Evolutionary conservation across 768 basidiomycete species (phyloP).

Genomic region (Rhodotorula babjevae): DNA sequence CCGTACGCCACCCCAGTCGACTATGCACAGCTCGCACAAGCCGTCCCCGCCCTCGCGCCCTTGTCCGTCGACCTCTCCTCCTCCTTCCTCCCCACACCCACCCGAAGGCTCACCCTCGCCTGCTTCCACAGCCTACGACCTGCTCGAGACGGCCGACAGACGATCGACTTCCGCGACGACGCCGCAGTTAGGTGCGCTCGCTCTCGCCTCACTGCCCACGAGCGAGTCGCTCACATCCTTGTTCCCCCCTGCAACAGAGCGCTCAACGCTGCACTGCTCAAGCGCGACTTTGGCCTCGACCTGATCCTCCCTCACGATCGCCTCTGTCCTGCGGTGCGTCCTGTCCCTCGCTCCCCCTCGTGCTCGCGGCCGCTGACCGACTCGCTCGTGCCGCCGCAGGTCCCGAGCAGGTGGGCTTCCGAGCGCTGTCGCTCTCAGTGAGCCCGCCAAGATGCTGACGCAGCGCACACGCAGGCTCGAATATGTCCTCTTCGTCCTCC

Average conservation of each 20-base stretch:
- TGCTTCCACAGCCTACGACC: not conserved
- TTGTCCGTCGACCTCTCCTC: not conserved
- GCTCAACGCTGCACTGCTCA: constrained; percentile 73
- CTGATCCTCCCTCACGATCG: constrained; percentile 64
- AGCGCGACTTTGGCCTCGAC: constrained; percentile 65
- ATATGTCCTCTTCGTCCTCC: constrained; percentile 26
- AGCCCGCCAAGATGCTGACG: not conserved
- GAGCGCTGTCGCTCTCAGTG: no score
- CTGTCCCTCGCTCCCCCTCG: not conserved
- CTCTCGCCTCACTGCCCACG: no score
- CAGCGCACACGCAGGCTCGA: constrained; percentile 7
- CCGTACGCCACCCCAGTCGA: constrained; percentile 55
- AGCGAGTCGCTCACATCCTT: no score
- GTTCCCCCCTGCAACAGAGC: constrained; percentile 51
- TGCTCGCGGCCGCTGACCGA: no score
- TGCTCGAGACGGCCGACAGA: constrained; percentile 38
- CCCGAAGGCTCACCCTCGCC: not conserved
- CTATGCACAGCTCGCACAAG: constrained; percentile 58
- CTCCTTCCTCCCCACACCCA: not conserved
- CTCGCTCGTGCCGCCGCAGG: not conserved
- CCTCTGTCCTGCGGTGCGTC: constrained; percentile 73
- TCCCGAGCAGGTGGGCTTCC: constrained; percentile 27
- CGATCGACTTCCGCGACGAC: constrained; percentile 67
- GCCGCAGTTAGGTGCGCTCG: constrained; percentile 14
- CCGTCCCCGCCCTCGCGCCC: constrained; percentile 57